Conservation (phyloP, 108 stramenopile genomes). For the Skeletonema menzelii region DNA sequence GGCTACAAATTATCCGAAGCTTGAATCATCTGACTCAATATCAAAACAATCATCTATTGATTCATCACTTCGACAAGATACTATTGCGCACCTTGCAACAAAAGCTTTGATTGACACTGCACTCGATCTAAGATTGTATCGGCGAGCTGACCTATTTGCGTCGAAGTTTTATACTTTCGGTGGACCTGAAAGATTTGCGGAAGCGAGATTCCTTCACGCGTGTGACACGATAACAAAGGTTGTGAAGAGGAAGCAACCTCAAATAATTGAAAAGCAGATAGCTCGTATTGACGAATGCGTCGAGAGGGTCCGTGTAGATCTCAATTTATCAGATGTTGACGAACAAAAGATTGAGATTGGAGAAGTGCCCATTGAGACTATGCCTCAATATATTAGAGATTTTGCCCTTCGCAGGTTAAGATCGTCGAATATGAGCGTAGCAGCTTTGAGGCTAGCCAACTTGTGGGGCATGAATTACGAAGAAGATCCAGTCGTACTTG, state of each 20-base stretch:
- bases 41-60: background rate
- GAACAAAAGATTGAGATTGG: background rate
- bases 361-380: background rate
- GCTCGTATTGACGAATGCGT: slow-evolving; percentile 67
- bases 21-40: background rate
- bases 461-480: slow-evolving; percentile 60
- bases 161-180: slow-evolving; percentile 58
- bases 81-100: slow-evolving; percentile 39
- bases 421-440: slow-evolving; percentile 47
- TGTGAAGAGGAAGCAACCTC: slow-evolving; percentile 48
- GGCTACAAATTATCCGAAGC: background rate
- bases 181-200: slow-evolving; percentile 62
- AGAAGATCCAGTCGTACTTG: slow-evolving; percentile 51
- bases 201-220: slow-evolving; percentile 73
- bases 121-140: slow-evolving; percentile 56
- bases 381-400: slow-evolving; percentile 38
- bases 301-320: slow-evolving; percentile 31
- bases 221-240: slow-evolving; percentile 73
- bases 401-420: slow-evolving; percentile 56
- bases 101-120: slow-evolving; percentile 64
- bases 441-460: slow-evolving; percentile 57
- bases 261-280: slow-evolving; percentile 71
- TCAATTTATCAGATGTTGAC: background rate
- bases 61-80: slow-evolving; percentile 16
- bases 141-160: slow-evolving; percentile 66